These are phyloP conservation scores for Daldinia caldariorum DNA, from an alignment of 495 filamentous ascomycete genomes.

Conservation along the genomic window DNA sequence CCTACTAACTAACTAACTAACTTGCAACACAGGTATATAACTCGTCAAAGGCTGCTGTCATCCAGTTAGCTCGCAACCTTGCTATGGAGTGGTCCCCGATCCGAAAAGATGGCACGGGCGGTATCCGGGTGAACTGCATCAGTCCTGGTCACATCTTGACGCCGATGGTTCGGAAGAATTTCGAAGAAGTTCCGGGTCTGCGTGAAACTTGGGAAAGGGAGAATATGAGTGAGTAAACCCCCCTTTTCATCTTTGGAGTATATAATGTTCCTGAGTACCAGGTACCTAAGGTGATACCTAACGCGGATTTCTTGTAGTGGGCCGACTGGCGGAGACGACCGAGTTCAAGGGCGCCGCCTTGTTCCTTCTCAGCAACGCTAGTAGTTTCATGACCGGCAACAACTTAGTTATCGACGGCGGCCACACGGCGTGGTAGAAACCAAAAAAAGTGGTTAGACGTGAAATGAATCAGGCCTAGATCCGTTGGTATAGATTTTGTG, in stretches of 20 bases:
- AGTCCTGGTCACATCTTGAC: constrained; percentile 78
- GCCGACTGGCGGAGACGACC: constrained; percentile 67
- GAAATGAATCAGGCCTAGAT: neutral
- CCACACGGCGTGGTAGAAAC: constrained; percentile 59
- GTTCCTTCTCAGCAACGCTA: constrained; percentile 69
- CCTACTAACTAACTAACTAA: constrained; percentile 7
- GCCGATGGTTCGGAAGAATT: constrained; percentile 75
- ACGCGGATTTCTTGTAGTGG: constrained; percentile 51
- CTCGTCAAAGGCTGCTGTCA: constrained; percentile 73
- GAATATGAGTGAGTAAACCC: constrained; percentile 64
- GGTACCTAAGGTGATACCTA: constrained; percentile 9
- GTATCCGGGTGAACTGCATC: constrained; percentile 73
- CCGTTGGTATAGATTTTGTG: neutral
- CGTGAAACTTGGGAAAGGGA: constrained; percentile 70
- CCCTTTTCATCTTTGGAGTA: neutral
- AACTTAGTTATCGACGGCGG: constrained; percentile 70
- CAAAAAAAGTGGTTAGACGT: neutral
- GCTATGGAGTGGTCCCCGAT: constrained; percentile 72
- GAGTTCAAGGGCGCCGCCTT: constrained; percentile 73
- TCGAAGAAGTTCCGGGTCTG: constrained; percentile 69
- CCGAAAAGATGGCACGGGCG: constrained; percentile 53
- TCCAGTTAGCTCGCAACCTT: constrained; percentile 69
- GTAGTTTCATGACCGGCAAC: constrained; percentile 76
- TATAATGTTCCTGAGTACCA: too few relatives aligned
- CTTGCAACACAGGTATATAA: constrained; percentile 64